Evolutionary conservation across 2,329 filamentous ascomycete species (phyloP).

Genomic region (Fusarium sp.): DNA sequence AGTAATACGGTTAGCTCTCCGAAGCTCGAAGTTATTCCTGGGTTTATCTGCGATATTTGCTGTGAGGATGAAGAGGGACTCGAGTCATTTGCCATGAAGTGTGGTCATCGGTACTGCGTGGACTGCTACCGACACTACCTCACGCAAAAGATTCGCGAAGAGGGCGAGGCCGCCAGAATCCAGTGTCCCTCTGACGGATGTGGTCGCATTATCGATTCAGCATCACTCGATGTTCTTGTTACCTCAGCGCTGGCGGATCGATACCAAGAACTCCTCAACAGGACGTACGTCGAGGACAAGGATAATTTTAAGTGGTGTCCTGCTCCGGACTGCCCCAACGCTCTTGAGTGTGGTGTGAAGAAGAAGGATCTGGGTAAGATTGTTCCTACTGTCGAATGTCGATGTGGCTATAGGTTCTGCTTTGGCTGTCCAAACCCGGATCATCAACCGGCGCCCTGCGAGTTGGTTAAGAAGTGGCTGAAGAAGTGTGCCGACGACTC

Average conservation of each 20-base stretch:
- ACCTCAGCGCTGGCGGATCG: constrained; percentile 67
- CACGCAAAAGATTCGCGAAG: constrained; percentile 91
- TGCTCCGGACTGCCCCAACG: constrained; percentile 95
- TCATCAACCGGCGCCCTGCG: constrained; percentile 93
- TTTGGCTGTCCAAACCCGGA: constrained; percentile 92
- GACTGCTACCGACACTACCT: constrained; percentile 94
- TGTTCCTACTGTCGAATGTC: constrained; percentile 90
- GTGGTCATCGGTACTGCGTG: constrained; percentile 92
- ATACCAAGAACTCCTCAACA: constrained; percentile 87
- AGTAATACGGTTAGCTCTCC: constrained; percentile 72
- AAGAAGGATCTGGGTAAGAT: constrained; percentile 86
- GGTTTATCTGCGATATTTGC: constrained; percentile 95
- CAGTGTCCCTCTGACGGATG: constrained; percentile 92
- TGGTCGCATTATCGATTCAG: constrained; percentile 90
- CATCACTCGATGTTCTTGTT: constrained; percentile 83
- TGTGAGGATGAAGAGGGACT: constrained; percentile 86
- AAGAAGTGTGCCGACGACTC: constrained; percentile 99
- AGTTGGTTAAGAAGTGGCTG: constrained; percentile 92
- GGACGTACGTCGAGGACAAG: constrained; percentile 97
- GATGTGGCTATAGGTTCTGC: constrained; percentile 89
- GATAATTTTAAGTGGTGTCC: constrained; percentile 98
- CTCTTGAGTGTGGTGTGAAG: constrained; percentile 88
- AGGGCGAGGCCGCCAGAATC: constrained; percentile 94
- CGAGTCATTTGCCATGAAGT: constrained; percentile 92
- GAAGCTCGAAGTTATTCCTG: constrained; percentile 76